Conservation (phyloP, 176 grass and related monocot genomes). For the Aegilops tauschii region DNA sequence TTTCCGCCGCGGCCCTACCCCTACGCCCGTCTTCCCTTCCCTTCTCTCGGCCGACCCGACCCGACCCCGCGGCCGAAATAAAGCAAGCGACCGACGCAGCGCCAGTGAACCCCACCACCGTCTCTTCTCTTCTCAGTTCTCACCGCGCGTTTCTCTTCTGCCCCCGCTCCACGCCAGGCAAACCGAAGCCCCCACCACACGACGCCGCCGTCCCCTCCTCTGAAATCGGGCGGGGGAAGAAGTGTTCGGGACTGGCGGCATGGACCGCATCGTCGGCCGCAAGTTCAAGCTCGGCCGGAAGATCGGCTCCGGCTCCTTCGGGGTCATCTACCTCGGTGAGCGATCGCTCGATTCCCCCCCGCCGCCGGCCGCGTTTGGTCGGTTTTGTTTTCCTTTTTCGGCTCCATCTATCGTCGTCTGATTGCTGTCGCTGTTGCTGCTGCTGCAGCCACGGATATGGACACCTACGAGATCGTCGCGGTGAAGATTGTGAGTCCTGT, state of each 20-base stretch:
- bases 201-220: background rate
- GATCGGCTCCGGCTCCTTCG: conserved; percentile 94
- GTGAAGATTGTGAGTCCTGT: conserved; percentile 79
- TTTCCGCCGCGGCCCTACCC: background rate
- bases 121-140: background rate
- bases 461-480: conserved; percentile 95
- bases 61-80: background rate
- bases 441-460: conserved; percentile 80
- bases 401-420: background rate
- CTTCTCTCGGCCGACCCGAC: background rate
- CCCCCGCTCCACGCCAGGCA: background rate
- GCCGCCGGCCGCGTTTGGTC: background rate
- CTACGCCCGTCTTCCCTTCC: background rate
- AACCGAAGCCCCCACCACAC: background rate
- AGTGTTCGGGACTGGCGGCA: background rate
- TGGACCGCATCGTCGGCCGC: conserved; percentile 79
- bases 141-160: background rate
- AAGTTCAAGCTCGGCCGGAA: conserved; percentile 94
- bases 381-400: background rate
- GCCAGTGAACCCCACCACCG: background rate
- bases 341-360: background rate
- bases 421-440: background rate
- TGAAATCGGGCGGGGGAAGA: background rate
- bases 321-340: conserved; percentile 90
- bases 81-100: background rate